A percentile compares a stretch with the other conserved stretches of the same genome.
These are phyloP conservation scores for Arthrinium puccinioides DNA, from an alignment of 2,329 filamentous ascomycete genomes.

Conservation along the genomic window DNA sequence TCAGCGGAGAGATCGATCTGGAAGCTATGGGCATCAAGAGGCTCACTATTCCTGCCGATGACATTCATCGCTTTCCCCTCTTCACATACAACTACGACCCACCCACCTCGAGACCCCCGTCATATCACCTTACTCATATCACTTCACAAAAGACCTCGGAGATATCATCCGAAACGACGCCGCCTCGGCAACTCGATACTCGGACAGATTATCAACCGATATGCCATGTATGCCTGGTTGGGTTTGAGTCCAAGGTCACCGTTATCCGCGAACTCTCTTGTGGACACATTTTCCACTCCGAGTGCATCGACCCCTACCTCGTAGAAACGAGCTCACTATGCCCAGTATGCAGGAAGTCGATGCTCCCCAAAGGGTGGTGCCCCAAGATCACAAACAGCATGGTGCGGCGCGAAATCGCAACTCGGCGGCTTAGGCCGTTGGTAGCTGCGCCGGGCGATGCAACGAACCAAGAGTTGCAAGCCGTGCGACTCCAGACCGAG, in stretches of 20 bases:
- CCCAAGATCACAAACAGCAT: constrained; percentile 75
- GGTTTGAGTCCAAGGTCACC: constrained; percentile 62
- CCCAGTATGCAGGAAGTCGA: constrained; percentile 81
- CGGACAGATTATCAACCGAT: constrained; percentile 61
- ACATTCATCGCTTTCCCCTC: constrained; percentile 68
- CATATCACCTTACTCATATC: constrained; percentile 5
- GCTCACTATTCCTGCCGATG: constrained; percentile 64
- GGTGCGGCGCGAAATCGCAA: constrained; percentile 71
- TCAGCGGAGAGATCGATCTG: constrained; percentile 74
- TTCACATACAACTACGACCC: constrained; percentile 65
- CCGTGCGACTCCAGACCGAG: no score
- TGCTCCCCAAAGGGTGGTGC: constrained; percentile 62
- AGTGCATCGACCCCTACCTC: constrained; percentile 85
- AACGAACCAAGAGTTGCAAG: no score
- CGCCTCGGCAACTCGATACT: constrained; percentile 26
- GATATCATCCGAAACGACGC: constrained; percentile 5
- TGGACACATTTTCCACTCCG: constrained; percentile 86
- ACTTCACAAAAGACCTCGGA: constrained; percentile 16
- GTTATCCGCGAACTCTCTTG: constrained; percentile 82
- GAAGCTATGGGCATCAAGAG: constrained; percentile 81
- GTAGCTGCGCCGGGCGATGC: no score
- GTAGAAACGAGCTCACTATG: constrained; percentile 75
- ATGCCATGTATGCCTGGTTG: constrained; percentile 85
- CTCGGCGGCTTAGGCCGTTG: constrained; percentile 55
- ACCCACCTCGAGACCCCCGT: constrained; percentile 19